Conservation (phyloP, 148 eudicot genomes). For the Vaccinium corymbosum region DNA sequence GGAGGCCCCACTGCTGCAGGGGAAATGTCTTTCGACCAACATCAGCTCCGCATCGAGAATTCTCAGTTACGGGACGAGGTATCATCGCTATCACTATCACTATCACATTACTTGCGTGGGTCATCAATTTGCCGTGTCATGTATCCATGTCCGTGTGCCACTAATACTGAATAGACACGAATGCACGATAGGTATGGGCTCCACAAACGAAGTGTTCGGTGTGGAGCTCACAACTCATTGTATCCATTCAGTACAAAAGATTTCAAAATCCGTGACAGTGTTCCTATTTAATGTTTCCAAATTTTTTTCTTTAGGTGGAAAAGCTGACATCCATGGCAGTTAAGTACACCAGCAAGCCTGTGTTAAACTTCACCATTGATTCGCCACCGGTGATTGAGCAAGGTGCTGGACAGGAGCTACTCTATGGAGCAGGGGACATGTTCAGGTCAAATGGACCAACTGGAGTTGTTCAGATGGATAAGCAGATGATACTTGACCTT, state of each 20-base stretch:
- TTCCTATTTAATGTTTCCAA: background rate
- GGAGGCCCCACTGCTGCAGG: constrained; percentile 34
- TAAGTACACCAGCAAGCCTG: constrained; percentile 20
- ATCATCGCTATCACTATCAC: background rate
- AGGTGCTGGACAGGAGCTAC: constrained; percentile 12
- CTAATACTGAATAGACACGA: too few species aligned
- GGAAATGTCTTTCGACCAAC: constrained; percentile 39
- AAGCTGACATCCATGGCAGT: constrained; percentile 23
- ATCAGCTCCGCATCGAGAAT: constrained; percentile 41
- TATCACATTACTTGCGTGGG: too few species aligned
- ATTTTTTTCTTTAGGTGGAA: constrained; percentile 17
- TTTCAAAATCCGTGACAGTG: background rate
- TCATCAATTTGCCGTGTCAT: too few species aligned
- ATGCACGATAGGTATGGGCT: too few species aligned
- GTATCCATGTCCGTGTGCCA: too few species aligned
- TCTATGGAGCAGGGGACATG: constrained; percentile 24
- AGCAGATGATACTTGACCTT: constrained; percentile 1
- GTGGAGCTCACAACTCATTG: too few species aligned
- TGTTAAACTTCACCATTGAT: background rate
- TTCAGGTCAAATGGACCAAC: constrained; percentile 30
- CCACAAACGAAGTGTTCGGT: too few species aligned
- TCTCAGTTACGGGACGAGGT: constrained; percentile 45
- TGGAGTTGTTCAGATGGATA: constrained; percentile 19
- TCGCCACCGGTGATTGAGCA: background rate
- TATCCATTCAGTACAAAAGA: background rate